A percentile compares a stretch with the other conserved stretches of the same genome.
Evolutionary conservation across 2,329 filamentous ascomycete genomes (phyloP).

Genomic region (Epichloe sibirici): DNA sequence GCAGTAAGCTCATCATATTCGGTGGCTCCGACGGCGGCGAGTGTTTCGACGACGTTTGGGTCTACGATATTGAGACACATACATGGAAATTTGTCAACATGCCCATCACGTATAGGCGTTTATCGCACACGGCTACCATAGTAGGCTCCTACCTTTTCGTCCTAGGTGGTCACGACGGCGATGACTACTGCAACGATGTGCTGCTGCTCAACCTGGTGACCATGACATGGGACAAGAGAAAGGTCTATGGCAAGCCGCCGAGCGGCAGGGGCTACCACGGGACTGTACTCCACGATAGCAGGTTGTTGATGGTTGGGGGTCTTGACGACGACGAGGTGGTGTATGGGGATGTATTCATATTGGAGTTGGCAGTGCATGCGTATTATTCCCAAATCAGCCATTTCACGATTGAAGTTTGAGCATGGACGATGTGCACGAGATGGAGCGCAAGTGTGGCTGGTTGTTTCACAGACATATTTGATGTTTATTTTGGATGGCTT

Average conservation of each 20-base stretch:
- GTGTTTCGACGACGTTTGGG: constrained; percentile 63
- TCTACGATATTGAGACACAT: constrained; percentile 54
- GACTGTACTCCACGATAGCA: constrained; percentile 51
- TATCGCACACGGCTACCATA: constrained; percentile 57
- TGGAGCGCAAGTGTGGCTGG: background rate
- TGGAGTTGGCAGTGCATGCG: constrained; percentile 57
- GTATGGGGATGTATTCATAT: constrained; percentile 47
- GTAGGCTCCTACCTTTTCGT: constrained; percentile 61
- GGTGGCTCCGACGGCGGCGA: constrained; percentile 59
- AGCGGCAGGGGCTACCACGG: constrained; percentile 56
- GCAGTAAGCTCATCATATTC: constrained; percentile 59
- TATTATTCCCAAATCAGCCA: constrained; percentile 66
- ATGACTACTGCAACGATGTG: constrained; percentile 58
- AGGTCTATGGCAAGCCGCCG: constrained; percentile 50
- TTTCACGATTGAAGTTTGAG: constrained; percentile 54
- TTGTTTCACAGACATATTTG: background rate
- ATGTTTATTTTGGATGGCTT: background rate
- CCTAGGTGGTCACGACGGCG: constrained; percentile 57
- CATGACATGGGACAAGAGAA: constrained; percentile 60
- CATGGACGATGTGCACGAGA: background rate
- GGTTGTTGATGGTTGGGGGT: constrained; percentile 51
- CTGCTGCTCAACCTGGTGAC: constrained; percentile 57
- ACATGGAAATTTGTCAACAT: constrained; percentile 48
- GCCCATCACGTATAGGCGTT: constrained; percentile 47
- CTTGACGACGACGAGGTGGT: constrained; percentile 59